phyloP scores from a whole-genome alignment of 306 rosid species.

The Fragaria nilgerrensis region DNA sequence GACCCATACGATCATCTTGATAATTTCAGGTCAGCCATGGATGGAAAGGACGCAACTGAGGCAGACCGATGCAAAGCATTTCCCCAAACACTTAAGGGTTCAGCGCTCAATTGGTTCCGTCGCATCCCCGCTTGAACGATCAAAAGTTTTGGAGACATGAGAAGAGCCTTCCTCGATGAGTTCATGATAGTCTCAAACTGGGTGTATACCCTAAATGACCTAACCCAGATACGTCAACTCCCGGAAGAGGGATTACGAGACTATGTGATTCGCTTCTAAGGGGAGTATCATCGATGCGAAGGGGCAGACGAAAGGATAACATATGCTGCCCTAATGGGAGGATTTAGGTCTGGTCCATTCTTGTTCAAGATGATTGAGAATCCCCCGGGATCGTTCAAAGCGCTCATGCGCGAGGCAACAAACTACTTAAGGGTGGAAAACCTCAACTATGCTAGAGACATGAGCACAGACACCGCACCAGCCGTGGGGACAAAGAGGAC shows the following conservation, averaged over 20 bases:
- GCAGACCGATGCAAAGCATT: too few species aligned
- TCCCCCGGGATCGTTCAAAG: not conserved
- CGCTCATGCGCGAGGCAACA: not conserved
- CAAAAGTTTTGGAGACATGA: not conserved
- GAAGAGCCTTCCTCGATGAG: not conserved
- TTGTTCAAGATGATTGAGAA: not conserved
- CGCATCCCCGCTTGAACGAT: not conserved
- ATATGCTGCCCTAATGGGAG: too few species aligned
- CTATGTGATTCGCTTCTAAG: too few species aligned
- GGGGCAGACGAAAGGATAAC: too few species aligned
- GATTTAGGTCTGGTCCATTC: not conserved
- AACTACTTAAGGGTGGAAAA: not conserved
- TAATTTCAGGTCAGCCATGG: too few species aligned
- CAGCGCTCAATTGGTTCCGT: not conserved
- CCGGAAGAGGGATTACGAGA: too few species aligned
- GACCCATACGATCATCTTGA: too few species aligned
- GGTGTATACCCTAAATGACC: not conserved
- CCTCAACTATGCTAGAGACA: not conserved
- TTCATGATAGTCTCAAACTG: not conserved
- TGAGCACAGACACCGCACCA: not conserved
- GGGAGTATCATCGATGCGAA: too few species aligned
- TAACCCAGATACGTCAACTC: not conserved
- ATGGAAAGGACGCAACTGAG: too few species aligned
- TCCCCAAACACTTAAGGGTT: not conserved
- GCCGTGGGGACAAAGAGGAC: not conserved